Evolutionary conservation across 1,284 basidiomycete species (phyloP).

Genomic region (Cryptococcus deneoformans): DNA sequence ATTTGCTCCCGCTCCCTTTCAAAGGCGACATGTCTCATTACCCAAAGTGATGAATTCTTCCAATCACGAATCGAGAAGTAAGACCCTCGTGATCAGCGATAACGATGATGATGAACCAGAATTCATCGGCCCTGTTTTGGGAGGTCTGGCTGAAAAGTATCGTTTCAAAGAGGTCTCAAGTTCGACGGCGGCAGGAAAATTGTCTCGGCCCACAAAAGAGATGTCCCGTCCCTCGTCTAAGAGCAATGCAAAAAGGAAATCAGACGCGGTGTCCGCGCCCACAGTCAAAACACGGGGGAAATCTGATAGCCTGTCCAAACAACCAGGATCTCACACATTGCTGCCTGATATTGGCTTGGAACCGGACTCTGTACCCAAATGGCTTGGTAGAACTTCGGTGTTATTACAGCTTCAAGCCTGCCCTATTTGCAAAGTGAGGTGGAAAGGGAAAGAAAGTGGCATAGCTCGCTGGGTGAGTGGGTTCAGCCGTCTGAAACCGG

Average conservation of each 20-base stretch:
- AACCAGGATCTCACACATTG: too few species aligned
- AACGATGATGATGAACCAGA: conserved; percentile 16
- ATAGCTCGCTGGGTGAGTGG: conserved; percentile 38
- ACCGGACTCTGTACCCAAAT: conserved; percentile 26
- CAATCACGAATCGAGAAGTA: background rate
- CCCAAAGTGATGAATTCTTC: too few species aligned
- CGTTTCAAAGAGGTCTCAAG: conserved; percentile 1
- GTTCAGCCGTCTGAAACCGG: background rate
- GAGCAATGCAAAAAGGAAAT: too few species aligned
- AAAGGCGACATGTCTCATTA: too few species aligned
- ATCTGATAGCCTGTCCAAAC: too few species aligned
- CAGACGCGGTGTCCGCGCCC: too few species aligned
- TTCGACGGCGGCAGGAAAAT: too few species aligned
- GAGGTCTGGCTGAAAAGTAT: conserved; percentile 19
- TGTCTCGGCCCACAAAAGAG: too few species aligned
- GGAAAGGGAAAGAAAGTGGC: conserved; percentile 36
- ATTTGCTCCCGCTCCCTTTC: too few species aligned
- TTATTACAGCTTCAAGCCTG: conserved; percentile 25
- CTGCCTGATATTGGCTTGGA: conserved; percentile 7
- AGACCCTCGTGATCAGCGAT: conserved; percentile 2
- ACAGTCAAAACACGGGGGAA: too few species aligned
- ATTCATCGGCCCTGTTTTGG: conserved; percentile 15
- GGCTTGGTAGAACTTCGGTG: conserved; percentile 32
- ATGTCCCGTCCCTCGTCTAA: background rate
- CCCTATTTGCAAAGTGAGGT: conserved; percentile 29